Evolutionary conservation across 495 filamentous ascomycete genomes (phyloP), one percentile per base, ranked within the genome.

Genomic region (Penicillium coprophilum): DNA sequence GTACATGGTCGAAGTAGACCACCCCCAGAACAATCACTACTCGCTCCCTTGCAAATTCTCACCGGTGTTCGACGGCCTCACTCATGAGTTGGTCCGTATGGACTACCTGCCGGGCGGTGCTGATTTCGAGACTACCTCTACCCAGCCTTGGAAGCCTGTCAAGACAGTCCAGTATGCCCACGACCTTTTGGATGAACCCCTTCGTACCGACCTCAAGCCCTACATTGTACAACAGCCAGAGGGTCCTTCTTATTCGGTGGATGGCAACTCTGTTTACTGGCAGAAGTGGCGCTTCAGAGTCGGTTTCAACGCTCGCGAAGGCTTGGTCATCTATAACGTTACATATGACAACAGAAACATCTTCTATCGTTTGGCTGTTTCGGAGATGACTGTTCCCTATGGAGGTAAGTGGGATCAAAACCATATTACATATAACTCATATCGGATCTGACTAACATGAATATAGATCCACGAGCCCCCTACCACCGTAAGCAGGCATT

Each of bases 1-100:
- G 70, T 77, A 77, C 36, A 65, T 77, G 43, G 60, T 77, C 3
- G 66, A 61, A 7, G 68, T 71, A 9, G 71, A 75, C 28, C 72
- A 77, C 45, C 71, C 72, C 4, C 67, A 77, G 55, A 71, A 77
- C 54, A 92, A 92, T 63, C 87, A 93, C 61, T 95, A 95, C 66
- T 85, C 90, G 1, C 78, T 91, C 32, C 90, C 90, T 0, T 79
- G 92, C 50, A 82, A 86, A 21, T 87, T 94, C 59, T 90, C 86
- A 6, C 89, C 90, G 0, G 88, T 93, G 11, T 77, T 95, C 32
- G 84, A 85, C 58, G 81, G 82, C 3, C 74, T 77, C 15, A 86
- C 82, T 0, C 79, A 81, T 64, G 82, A 85, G 56, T 78, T 95
- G 17, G 78, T 80, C 31, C 76, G 78, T 12, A 80, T 81, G 64